These are phyloP conservation scores for Batrachochytrium dendrobatidis DNA, from an alignment of 371 early-diverging fungal species.

Conservation along the genomic window DNA sequence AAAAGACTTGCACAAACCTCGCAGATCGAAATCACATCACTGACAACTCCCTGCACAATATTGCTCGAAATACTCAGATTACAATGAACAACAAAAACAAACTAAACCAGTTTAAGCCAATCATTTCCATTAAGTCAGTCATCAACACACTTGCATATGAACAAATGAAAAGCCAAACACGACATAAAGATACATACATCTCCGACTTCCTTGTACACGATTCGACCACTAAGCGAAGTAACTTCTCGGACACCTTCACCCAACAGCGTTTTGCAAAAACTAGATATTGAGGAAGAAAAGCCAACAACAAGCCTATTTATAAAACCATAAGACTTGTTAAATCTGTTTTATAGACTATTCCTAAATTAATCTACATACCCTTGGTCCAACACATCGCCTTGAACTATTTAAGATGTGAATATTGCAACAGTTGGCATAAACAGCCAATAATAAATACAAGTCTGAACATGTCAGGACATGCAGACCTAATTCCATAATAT, in stretches of 20 bases:
- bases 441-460: neutral
- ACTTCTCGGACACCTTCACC: constrained; percentile 45
- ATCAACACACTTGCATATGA: neutral
- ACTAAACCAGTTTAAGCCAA: constrained; percentile 23
- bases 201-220: constrained; percentile 41
- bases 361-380: too few species aligned
- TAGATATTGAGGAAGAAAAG: constrained; percentile 45
- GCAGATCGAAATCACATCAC: constrained; percentile 39
- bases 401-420: constrained; percentile 19
- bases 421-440: neutral
- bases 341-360: neutral
- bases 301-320: constrained; percentile 35
- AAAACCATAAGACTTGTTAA: neutral
- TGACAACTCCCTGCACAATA: constrained; percentile 35
- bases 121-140: neutral
- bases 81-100: constrained; percentile 43
- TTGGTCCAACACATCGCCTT: constrained; percentile 38
- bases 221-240: constrained; percentile 29
- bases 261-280: constrained; percentile 43
- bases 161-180: neutral
- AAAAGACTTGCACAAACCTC: constrained; percentile 27
- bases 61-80: constrained; percentile 30
- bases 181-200: constrained; percentile 23
- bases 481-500: too few species aligned
- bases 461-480: neutral